These are phyloP conservation scores for Acacia confusa DNA, from an alignment of 306 rosid genomes.

Conservation along the genomic window DNA sequence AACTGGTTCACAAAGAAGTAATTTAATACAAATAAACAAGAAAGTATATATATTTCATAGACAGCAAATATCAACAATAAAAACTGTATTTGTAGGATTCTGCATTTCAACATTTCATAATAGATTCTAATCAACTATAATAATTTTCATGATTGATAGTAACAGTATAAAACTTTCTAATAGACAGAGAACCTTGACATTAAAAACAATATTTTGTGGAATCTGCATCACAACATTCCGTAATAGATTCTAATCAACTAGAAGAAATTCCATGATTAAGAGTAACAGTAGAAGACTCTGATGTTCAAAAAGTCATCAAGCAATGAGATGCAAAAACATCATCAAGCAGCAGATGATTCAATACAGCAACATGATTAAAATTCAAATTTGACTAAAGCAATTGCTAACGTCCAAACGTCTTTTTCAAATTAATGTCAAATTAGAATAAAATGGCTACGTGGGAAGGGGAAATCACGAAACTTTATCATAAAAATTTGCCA, in stretches of 20 bases:
- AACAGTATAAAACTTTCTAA: background rate
- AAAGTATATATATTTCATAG: background rate
- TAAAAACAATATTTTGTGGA: background rate
- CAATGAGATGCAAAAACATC: background rate
- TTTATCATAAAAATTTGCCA: background rate
- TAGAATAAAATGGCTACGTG: background rate
- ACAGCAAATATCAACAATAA: background rate
- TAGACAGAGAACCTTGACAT: background rate
- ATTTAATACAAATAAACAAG: background rate
- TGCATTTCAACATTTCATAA: background rate
- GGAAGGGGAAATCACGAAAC: background rate
- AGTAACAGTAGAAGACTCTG: background rate
- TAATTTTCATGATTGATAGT: background rate
- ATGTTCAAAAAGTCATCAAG: background rate
- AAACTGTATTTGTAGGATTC: background rate
- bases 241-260: background rate
- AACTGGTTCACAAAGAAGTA: background rate
- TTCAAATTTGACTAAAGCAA: background rate
- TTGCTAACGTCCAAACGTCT: background rate
- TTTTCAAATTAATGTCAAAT: background rate
- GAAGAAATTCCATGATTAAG: background rate
- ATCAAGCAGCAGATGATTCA: conserved; percentile 9
- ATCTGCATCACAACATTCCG: background rate
- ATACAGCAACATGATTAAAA: background rate
- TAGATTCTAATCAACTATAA: background rate